Conservation (phyloP, 495 filamentous ascomycete species). For the Hypoxylon lienhwacheense region DNA sequence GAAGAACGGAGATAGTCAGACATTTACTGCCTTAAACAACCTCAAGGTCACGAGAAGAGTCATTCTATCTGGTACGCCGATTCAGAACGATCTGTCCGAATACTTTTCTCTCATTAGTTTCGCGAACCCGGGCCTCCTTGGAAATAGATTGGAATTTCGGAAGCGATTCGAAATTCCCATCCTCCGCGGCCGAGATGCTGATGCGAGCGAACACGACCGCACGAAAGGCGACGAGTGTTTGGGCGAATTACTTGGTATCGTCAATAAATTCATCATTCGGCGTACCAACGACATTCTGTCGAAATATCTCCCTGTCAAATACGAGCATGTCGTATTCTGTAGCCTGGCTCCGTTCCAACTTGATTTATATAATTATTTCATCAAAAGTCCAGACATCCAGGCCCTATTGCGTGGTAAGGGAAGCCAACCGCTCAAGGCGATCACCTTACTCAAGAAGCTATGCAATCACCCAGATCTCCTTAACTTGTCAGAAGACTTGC, state of each 20-base stretch:
- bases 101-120: slow-evolving; percentile 97
- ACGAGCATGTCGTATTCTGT: slow-evolving; percentile 99
- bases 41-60: slow-evolving; percentile 90
- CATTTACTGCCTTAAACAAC: slow-evolving; percentile 84
- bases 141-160: slow-evolving; percentile 86
- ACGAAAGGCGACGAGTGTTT: slow-evolving; percentile 84
- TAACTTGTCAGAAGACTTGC: slow-evolving; percentile 79
- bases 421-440: slow-evolving; percentile 94
- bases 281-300: slow-evolving; percentile 97
- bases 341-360: slow-evolving; percentile 91
- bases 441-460: slow-evolving; percentile 94
- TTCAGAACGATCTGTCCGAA: slow-evolving; percentile 96
- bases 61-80: slow-evolving; percentile 95
- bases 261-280: slow-evolving; percentile 99
- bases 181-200: slow-evolving; percentile 86
- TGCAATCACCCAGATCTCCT: slow-evolving; percentile 98
- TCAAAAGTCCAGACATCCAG: slow-evolving; percentile 93
- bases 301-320: slow-evolving; percentile 98
- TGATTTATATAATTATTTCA: slow-evolving; percentile 93
- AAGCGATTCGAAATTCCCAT: slow-evolving; percentile 95
- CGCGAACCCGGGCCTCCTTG: slow-evolving; percentile 90
- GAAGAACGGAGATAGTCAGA: slow-evolving; percentile 96
- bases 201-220: slow-evolving; percentile 79
- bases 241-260: slow-evolving; percentile 74
- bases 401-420: slow-evolving; percentile 91